A percentile compares a stretch with the other conserved stretches of the same genome.
phyloP scores from a whole-genome alignment of 495 filamentous ascomycete species.

The Pseudevernia furfuracea region DNA sequence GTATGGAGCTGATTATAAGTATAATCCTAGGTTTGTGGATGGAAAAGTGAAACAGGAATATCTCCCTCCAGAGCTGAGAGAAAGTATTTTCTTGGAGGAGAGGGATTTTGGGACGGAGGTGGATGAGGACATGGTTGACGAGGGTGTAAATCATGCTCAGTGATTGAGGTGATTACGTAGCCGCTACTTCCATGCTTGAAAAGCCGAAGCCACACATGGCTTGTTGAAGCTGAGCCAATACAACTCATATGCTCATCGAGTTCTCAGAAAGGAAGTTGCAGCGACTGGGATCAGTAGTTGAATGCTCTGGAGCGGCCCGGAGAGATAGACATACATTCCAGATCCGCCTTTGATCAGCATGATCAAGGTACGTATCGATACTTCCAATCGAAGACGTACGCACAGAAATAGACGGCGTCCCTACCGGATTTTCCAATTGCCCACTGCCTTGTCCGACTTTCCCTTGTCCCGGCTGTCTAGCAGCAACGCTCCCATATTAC shows the following conservation, averaged over 20 bases:
- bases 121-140: constrained; percentile 48
- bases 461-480: background rate
- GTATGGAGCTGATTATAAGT: constrained; percentile 81
- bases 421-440: background rate
- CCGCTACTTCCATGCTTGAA: background rate
- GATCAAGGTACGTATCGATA: background rate
- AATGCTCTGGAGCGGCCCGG: background rate
- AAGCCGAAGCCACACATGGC: background rate
- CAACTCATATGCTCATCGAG: background rate
- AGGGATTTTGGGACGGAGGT: constrained; percentile 68
- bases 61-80: constrained; percentile 64
- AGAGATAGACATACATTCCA: background rate
- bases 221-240: background rate
- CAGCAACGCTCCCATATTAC: background rate
- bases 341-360: background rate
- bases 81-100: constrained; percentile 70
- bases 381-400: background rate
- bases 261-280: background rate
- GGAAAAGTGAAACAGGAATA: constrained; percentile 89
- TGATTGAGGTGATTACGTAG: background rate
- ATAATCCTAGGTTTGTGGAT: constrained; percentile 80
- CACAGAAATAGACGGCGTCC: background rate
- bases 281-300: background rate
- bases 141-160: background rate
- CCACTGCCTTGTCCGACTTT: background rate